Base-by-base conservation (phyloP, 1,139 yeast species). In the Candida anutae region DNA sequence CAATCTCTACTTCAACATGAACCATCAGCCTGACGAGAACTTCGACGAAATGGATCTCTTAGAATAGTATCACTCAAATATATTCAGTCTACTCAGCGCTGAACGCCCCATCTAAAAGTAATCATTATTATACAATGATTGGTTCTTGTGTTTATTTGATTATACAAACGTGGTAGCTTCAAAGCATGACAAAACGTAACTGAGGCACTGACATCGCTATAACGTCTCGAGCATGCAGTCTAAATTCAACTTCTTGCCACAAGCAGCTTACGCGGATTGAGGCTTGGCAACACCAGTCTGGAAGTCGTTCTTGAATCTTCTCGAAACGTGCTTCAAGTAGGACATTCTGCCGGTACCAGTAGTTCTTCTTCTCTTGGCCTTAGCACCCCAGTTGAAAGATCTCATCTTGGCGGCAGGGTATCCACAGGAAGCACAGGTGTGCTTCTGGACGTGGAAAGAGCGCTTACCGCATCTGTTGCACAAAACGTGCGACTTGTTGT, bases 331-430 rank as follows among this genome's bases (percentile, higher is more conserved):
- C 78, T 88, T 90, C 70, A 93, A 79, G 85, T 90, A 77, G 68
- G 90, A 75, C 94, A 87, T 87, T 76, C 99, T 94, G 70, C 99
- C 99, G 66, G 97, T 80, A 76, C 99, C 99, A 53, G 97, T 88
- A 55, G 99, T 90, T 73, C 84, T 82, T 84, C 99, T 87, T 85
- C 98, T 85, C 82, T 88, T 85, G 61, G 97, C 95, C 83, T 90
- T 90, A 50, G 72, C 70, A 64, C 93, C 95, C 99, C 99, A 90
- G 95, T 90, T 90, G 94, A 74, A 82, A 58, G 84, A 75, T 82
- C 98, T 87, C 72, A 83, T 67, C 78, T 93, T 93, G 58, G 98
- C 97, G 62, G 97, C 87, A 73, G 99, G 99, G 83, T 90, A 90
- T 59, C 98, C 98, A 75, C 99, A 90, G 53, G 94, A 72, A 66